Conservation (phyloP, 2,329 filamentous ascomycete genomes). For the Pseudocercospora musae region DNA sequence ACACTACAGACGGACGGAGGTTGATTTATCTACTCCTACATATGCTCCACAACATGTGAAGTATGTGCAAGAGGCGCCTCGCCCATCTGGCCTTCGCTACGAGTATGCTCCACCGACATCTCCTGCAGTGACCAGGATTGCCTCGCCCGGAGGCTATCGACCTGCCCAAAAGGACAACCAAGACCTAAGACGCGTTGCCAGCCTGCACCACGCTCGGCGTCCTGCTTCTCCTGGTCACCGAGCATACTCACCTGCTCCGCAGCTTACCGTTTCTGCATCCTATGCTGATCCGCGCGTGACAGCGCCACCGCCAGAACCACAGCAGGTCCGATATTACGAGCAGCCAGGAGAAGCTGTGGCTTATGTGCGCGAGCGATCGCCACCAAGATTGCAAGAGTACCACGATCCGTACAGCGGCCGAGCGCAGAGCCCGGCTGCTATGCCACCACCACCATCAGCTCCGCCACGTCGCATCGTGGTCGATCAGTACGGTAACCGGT, state of each 20-base stretch:
- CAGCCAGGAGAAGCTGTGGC: slow-evolving; percentile 32
- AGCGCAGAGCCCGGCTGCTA: slow-evolving; percentile 39
- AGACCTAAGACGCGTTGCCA: slow-evolving; percentile 48
- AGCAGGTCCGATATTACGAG: slow-evolving; percentile 35
- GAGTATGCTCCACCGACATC: slow-evolving; percentile 39
- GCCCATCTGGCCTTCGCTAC: slow-evolving; percentile 42
- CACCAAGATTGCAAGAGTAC: slow-evolving; percentile 31
- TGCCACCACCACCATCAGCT: slow-evolving; percentile 46
- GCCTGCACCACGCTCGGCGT: slow-evolving; percentile 46
- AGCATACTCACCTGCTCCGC: slow-evolving; percentile 39
- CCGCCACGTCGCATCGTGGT: slow-evolving; percentile 63
- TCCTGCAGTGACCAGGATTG: slow-evolving; percentile 39
- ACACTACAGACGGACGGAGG: slow-evolving; percentile 36
- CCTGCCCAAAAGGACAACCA: slow-evolving; percentile 43
- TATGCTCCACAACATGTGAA: slow-evolving; percentile 41
- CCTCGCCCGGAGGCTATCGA: slow-evolving; percentile 37
- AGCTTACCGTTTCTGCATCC: slow-evolving; percentile 43
- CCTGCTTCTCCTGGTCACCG: slow-evolving; percentile 43
- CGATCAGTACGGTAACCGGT: slow-evolving; percentile 80
- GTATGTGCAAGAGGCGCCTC: slow-evolving; percentile 40
- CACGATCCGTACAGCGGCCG: slow-evolving; percentile 36
- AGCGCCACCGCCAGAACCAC: slow-evolving; percentile 20
- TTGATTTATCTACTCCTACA: slow-evolving; percentile 40
- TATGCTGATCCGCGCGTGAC: slow-evolving; percentile 40
- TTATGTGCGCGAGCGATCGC: slow-evolving; percentile 40